Percentiles rank a stretch among this genome's conserved stretches.
These are phyloP conservation scores for Moesziomyces sp. DNA, from an alignment of 1,284 basidiomycete genomes.

Conservation along the genomic window DNA sequence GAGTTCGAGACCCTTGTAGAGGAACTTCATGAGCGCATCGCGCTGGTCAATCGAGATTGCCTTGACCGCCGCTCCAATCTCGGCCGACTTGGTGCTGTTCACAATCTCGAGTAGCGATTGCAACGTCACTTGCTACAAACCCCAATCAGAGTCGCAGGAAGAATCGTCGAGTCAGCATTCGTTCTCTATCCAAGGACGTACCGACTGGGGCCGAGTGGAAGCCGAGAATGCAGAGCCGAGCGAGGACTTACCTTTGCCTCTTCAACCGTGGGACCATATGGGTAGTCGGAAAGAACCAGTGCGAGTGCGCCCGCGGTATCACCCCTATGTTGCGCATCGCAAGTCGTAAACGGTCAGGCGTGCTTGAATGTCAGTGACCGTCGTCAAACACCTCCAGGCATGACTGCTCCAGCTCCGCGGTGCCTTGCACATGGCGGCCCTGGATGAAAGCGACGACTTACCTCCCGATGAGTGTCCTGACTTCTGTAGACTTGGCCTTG, in stretches of 20 bases:
- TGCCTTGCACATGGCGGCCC: background rate
- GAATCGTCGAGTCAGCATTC: too few relatives aligned
- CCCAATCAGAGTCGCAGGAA: too few relatives aligned
- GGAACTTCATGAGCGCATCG: constrained; percentile 95
- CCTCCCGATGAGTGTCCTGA: constrained; percentile 73
- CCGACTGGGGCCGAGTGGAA: too few relatives aligned
- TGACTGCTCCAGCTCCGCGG: too few relatives aligned
- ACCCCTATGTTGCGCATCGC: constrained; percentile 30
- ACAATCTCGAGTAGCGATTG: constrained; percentile 89
- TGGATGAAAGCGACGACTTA: constrained; percentile 18
- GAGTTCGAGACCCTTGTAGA: constrained; percentile 92
- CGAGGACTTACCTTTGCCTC: constrained; percentile 55
- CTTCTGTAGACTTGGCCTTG: constrained; percentile 78
- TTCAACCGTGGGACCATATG: constrained; percentile 55
- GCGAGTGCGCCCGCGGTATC: constrained; percentile 58
- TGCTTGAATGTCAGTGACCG: background rate
- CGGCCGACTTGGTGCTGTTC: constrained; percentile 91
- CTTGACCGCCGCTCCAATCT: constrained; percentile 83
- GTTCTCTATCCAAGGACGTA: too few relatives aligned
- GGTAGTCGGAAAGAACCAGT: constrained; percentile 53
- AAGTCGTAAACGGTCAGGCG: background rate
- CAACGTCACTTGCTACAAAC: constrained; percentile 73
- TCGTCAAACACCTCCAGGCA: too few relatives aligned
- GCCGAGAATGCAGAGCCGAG: background rate
- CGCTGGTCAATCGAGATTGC: constrained; percentile 81